Evolutionary conservation across 495 filamentous ascomycete genomes (phyloP), one percentile per base, ranked within the genome.

Genomic region (Aspergillus sclerotioniger): DNA sequence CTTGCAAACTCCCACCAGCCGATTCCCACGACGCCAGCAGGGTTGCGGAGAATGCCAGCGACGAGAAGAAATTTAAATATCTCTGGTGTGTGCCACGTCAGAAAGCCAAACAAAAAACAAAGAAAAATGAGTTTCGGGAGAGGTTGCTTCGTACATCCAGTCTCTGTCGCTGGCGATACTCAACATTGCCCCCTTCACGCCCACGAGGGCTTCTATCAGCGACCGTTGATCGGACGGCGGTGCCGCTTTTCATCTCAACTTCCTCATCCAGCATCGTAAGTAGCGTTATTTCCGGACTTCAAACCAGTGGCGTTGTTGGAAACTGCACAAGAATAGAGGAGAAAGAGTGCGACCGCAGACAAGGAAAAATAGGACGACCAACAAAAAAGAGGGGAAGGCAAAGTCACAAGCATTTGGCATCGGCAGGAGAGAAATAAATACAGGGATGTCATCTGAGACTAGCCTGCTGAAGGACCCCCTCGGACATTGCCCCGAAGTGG

Each of bases 11-110:
- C 37, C 57, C 66, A 44, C 65, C 70, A n/a, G 62, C 51, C 3
- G 67, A 53, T 51, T 74, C 71, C 72, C 72, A 75, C n/a, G 72
- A 70, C 9, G 66, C 66, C 31, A 75, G 62, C 28, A 73, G 47
- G 6, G 69, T 72, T 7, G 62, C 59, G 3, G 69, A 69, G 32
- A 75, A 71, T 35, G 65, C 69, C 8, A 74, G 56, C 0, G 71
- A 65, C 5, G 72, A 70, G 57, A 72, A 61, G 50, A 71, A 67
- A 37, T 68, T 68, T 20, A 75, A 60, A 58, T 75, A 71, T 61
- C 71, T 58, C 72, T 75, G 29, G 37, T 31, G n/a, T 28, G 31
- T 56, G 55, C 28, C 56, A 32, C 20, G 13, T 57, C 29, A 60
- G 37, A 13, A n/a, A 10, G n/a, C n/a, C n/a, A n/a, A n/a, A n/a